These are phyloP conservation scores for Claviceps sp. DNA, from an alignment of 2,329 filamentous ascomycete genomes.

Conservation along the genomic window DNA sequence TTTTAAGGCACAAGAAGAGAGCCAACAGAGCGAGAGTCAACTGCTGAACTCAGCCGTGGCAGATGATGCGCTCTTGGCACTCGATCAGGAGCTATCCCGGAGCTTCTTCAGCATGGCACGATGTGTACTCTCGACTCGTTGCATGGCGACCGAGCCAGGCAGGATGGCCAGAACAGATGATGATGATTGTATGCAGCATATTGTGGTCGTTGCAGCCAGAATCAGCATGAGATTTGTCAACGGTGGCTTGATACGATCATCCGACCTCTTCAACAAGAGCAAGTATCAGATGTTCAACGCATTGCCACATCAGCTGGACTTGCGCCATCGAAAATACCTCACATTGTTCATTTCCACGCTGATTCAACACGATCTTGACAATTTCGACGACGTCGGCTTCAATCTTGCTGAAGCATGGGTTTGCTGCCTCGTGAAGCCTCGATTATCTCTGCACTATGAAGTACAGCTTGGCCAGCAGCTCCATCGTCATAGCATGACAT, in stretches of 20 bases:
- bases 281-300: constrained; percentile 38
- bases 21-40: constrained; percentile 24
- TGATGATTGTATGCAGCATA: constrained; percentile 28
- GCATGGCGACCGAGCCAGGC: constrained; percentile 6
- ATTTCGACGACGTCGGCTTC: constrained; percentile 32
- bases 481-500: constrained; percentile 26
- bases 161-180: constrained; percentile 11
- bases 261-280: constrained; percentile 31
- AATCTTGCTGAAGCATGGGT: constrained; percentile 39
- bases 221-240: constrained; percentile 32
- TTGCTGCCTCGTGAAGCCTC: constrained; percentile 37
- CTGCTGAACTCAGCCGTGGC: constrained; percentile 25
- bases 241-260: constrained; percentile 29
- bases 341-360: constrained; percentile 39
- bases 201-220: constrained; percentile 30
- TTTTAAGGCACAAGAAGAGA: constrained; percentile 24
- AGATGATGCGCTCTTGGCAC: constrained; percentile 32
- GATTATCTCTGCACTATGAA: constrained; percentile 31
- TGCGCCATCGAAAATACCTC: constrained; percentile 30
- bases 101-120: constrained; percentile 35
- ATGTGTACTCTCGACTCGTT: constrained; percentile 18
- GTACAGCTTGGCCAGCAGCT: constrained; percentile 34
- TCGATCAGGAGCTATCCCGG: constrained; percentile 35
- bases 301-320: constrained; percentile 23
- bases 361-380: constrained; percentile 30